Evolutionary conservation across 768 basidiomycete genomes (phyloP).

Genomic region (Cantharellus cinnabarinus): DNA sequence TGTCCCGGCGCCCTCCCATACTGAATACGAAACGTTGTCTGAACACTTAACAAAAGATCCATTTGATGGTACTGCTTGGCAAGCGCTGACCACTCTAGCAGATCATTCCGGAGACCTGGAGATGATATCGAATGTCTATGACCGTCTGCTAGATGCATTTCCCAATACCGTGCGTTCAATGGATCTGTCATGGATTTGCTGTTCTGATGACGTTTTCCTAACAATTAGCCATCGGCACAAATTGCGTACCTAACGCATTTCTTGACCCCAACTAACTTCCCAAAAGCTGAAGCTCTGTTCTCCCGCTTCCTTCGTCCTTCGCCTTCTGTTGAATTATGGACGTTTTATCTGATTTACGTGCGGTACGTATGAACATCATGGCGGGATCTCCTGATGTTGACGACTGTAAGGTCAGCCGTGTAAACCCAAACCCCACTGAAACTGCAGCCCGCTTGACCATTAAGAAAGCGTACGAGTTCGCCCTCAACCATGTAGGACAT

Average conservation of each 20-base stretch:
- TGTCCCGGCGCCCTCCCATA: too few relatives aligned
- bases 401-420: conserved; percentile 26
- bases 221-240: conserved; percentile 51
- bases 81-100: conserved; percentile 55
- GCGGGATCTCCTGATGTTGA: conserved; percentile 3
- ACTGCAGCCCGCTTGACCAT: conserved; percentile 50
- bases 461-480: conserved; percentile 82
- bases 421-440: conserved; percentile 31
- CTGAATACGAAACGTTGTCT: neutral
- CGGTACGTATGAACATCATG: conserved; percentile 31
- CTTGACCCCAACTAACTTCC: conserved; percentile 38
- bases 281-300: conserved; percentile 74
- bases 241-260: conserved; percentile 69
- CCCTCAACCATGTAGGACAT: conserved; percentile 69
- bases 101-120: conserved; percentile 60
- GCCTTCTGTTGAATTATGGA: conserved; percentile 79
- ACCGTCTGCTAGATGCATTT: conserved; percentile 61
- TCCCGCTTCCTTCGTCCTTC: conserved; percentile 68
- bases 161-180: conserved; percentile 65
- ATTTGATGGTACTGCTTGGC: conserved; percentile 59
- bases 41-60: conserved; percentile 44
- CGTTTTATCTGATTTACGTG: conserved; percentile 84
- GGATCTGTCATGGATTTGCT: conserved; percentile 9
- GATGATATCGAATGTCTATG: conserved; percentile 63
- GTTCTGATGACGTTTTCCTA: conserved; percentile 1